Evolutionary conservation across 345 rosid species (phyloP).

Genomic region (Populus tremula): DNA sequence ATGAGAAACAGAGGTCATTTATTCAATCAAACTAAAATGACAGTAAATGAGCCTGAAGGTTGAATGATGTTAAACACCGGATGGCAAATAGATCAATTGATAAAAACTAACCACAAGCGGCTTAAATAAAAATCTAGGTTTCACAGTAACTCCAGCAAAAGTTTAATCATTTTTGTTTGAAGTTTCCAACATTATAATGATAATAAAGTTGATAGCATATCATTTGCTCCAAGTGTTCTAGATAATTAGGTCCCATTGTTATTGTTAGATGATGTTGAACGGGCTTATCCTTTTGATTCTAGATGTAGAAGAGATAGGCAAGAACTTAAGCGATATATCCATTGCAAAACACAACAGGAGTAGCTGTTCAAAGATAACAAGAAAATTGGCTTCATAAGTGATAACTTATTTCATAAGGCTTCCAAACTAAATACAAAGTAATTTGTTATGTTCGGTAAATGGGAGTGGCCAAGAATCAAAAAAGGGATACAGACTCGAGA

Average conservation of each 20-base stretch:
- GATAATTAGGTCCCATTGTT: not conserved
- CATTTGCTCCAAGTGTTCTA: not conserved
- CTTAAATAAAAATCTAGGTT: not conserved
- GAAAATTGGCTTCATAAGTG: not conserved
- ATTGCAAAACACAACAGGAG: not conserved
- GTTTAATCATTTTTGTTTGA: not conserved
- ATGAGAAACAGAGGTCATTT: not conserved
- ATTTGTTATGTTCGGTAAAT: not conserved
- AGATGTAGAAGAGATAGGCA: not conserved
- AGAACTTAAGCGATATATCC: not conserved
- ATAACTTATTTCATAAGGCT: not conserved
- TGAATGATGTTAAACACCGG: not conserved
- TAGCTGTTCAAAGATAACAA: not conserved
- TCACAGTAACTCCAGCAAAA: not conserved
- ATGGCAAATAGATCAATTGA: not conserved
- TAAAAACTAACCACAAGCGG: not conserved
- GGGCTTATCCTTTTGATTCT: not conserved
- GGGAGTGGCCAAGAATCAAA: not conserved
- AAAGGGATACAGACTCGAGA: not conserved
- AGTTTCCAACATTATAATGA: not conserved
- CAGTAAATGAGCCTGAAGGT: not conserved
- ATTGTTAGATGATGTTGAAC: not conserved
- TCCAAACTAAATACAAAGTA: slow-evolving; percentile 4
- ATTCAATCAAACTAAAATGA: not conserved
- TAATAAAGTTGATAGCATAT: not conserved